A percentile compares a stretch with the other conserved stretches of the same genome.
phyloP scores from a whole-genome alignment of 371 early-diverging fungal species.

The Batrachochytrium dendrobatidis region DNA sequence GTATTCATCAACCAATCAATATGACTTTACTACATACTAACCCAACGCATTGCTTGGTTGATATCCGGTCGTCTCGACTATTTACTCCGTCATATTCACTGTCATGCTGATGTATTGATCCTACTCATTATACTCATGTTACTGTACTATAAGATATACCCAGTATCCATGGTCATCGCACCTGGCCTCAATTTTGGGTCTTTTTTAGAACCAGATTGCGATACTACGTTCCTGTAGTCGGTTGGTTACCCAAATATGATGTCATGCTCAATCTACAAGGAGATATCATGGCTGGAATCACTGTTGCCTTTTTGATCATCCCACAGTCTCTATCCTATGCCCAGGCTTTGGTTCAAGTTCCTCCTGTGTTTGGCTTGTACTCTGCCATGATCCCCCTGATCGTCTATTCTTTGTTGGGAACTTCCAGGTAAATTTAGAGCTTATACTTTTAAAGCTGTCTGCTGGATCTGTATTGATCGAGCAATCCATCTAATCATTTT shows the following conservation, averaged over 20 bases:
- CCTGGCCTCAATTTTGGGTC: background rate
- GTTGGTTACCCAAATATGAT: constrained; percentile 77
- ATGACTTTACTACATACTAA: too few relatives aligned
- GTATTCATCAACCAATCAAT: too few relatives aligned
- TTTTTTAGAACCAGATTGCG: constrained; percentile 43
- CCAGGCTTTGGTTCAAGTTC: constrained; percentile 69
- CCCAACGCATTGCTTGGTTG: too few relatives aligned
- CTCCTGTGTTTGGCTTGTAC: constrained; percentile 82
- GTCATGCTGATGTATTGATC: too few relatives aligned
- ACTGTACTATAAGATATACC: too few relatives aligned
- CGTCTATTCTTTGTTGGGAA: constrained; percentile 85
- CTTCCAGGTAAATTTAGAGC: constrained; percentile 55
- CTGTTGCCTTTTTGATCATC: constrained; percentile 76
- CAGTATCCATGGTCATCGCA: too few relatives aligned
- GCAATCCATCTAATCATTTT: background rate
- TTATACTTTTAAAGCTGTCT: background rate
- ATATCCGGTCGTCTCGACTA: too few relatives aligned
- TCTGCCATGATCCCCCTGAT: constrained; percentile 73
- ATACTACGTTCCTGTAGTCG: constrained; percentile 83
- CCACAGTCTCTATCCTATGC: constrained; percentile 89
- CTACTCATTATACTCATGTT: too few relatives aligned
- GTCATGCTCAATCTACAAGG: constrained; percentile 16
- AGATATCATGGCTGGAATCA: constrained; percentile 80
- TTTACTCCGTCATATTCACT: too few relatives aligned
- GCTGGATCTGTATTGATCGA: background rate